Evolutionary conservation across 164 flowering plant genomes (phyloP).

Genomic region (Magnolia sinica): DNA sequence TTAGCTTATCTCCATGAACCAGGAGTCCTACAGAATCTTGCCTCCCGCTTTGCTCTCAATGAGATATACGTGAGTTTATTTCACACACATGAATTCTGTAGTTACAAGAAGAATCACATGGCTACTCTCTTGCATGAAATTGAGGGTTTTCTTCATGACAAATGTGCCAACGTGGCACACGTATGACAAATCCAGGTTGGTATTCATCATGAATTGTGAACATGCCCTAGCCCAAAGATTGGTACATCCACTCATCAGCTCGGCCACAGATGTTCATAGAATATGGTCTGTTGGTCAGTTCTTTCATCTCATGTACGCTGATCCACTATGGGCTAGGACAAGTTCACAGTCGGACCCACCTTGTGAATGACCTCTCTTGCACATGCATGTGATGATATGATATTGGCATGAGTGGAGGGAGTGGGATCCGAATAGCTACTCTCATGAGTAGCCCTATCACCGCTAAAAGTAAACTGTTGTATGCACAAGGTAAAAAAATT

Average conservation of each 20-base stretch:
- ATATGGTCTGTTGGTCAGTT: background rate
- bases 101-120: background rate
- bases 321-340: background rate
- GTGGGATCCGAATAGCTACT: background rate
- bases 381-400: background rate
- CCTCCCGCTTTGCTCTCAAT: constrained; percentile 64
- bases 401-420: background rate
- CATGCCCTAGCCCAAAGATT: background rate
- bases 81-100: background rate
- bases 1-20: constrained; percentile 87
- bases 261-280: background rate
- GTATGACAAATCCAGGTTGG: background rate
- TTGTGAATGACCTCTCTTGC: background rate
- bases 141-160: background rate
- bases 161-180: background rate
- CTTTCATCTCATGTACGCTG: background rate
- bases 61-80: constrained; percentile 71
- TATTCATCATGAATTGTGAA: background rate
- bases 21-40: constrained; percentile 74
- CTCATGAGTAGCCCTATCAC: background rate
- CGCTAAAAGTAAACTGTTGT: background rate
- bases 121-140: background rate
- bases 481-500: background rate
- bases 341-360: background rate
- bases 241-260: background rate